Evolutionary conservation across 352 stramenopile species (phyloP).

Genomic region (Phytopythium aichiense): DNA sequence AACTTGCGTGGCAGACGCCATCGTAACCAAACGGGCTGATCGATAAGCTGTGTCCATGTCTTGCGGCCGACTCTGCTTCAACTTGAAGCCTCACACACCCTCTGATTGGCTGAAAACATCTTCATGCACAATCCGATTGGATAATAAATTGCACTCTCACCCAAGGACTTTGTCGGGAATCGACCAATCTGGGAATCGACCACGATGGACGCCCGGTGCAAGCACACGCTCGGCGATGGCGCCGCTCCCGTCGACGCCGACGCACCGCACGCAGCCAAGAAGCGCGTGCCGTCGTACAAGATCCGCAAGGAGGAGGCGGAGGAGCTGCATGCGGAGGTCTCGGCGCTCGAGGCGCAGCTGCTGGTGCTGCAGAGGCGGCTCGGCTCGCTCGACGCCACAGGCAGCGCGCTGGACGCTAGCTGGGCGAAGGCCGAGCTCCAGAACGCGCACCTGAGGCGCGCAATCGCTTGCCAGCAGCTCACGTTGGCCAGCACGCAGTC

Average conservation of each 20-base stretch:
- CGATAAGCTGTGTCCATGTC: too few relatives aligned
- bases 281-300: slow-evolving; percentile 22
- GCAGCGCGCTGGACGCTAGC: slow-evolving; percentile 7
- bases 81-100: too few relatives aligned
- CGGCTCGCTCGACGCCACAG: slow-evolving; percentile 10
- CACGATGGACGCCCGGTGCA: neutral
- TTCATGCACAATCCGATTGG: too few relatives aligned
- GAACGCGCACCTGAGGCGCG: slow-evolving; percentile 21
- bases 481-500: slow-evolving; percentile 26
- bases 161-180: too few relatives aligned
- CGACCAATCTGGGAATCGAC: neutral
- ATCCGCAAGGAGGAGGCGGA: slow-evolving; percentile 24
- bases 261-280: slow-evolving; percentile 6
- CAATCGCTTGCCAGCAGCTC: slow-evolving; percentile 31
- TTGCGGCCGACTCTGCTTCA: too few relatives aligned
- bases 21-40: too few relatives aligned
- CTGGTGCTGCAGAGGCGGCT: slow-evolving; percentile 11
- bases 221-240: neutral
- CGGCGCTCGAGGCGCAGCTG: slow-evolving; percentile 17
- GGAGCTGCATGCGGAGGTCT: slow-evolving; percentile 19
- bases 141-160: too few relatives aligned
- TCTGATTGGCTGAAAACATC: too few relatives aligned
- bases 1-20: too few relatives aligned
- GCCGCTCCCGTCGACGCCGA: neutral
- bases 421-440: slow-evolving; percentile 13